These are phyloP conservation scores for Musa balbisiana DNA, from an alignment of 202 grass and related monocot genomes.

Conservation along the genomic window DNA sequence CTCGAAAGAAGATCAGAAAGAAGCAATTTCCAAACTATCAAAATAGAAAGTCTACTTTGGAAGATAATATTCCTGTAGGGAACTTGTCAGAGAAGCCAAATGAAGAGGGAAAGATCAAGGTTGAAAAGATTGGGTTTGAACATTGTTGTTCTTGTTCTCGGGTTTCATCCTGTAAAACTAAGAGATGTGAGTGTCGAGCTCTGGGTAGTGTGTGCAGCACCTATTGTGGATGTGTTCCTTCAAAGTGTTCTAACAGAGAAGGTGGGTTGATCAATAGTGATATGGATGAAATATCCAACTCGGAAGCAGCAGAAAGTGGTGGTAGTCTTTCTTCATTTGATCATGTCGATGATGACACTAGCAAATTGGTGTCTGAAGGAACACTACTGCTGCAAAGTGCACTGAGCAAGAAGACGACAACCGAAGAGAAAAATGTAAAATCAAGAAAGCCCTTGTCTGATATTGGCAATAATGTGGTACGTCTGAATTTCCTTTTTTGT, in stretches of 20 bases:
- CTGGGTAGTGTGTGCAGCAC: constrained; percentile 34
- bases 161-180: constrained; percentile 54
- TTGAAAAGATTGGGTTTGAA: constrained; percentile 10
- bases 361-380: constrained; percentile 41
- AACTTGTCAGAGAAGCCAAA: constrained; percentile 24
- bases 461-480: constrained; percentile 56
- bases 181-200: constrained; percentile 58
- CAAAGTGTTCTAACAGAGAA: constrained; percentile 68
- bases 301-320: constrained; percentile 16
- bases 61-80: not conserved
- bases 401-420: constrained; percentile 28
- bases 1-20: constrained; percentile 33
- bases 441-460: constrained; percentile 55
- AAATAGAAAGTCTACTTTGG: constrained; percentile 23
- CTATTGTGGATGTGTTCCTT: constrained; percentile 49
- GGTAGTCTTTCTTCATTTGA: constrained; percentile 36
- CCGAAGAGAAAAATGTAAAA: constrained; percentile 24
- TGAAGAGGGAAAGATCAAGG: constrained; percentile 19
- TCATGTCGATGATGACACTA: constrained; percentile 27
- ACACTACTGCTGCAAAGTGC: constrained; percentile 52
- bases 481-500: constrained; percentile 4
- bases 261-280: constrained; percentile 19
- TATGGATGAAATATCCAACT: constrained; percentile 12
- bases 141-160: constrained; percentile 53
- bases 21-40: constrained; percentile 22